Conservation (phyloP, 2,329 filamentous ascomycete genomes). For the Lachnellula hyalina region DNA sequence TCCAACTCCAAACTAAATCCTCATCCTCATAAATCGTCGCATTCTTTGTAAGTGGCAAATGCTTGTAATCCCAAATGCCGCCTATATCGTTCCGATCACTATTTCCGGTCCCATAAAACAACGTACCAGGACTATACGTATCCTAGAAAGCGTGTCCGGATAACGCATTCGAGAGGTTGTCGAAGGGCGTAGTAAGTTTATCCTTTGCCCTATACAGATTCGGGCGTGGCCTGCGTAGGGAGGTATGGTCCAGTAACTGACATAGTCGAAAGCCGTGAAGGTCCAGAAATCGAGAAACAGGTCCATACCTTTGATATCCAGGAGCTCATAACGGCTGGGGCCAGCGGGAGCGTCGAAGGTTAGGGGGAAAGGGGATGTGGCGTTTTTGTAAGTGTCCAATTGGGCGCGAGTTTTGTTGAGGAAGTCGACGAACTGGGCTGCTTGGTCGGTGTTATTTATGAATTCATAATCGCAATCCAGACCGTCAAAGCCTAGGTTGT, state of each 20-base stretch:
- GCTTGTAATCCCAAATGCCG: slow-evolving; percentile 81
- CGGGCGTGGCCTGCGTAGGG: slow-evolving; percentile 56
- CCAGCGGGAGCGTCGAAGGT: slow-evolving; percentile 49
- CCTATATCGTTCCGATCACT: slow-evolving; percentile 60
- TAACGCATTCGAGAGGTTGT: slow-evolving; percentile 71
- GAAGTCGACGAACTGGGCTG: slow-evolving; percentile 29
- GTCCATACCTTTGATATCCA: slow-evolving; percentile 44
- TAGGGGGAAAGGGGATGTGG: slow-evolving; percentile 46
- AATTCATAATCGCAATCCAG: slow-evolving; percentile 35
- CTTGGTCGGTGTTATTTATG: slow-evolving; percentile 21
- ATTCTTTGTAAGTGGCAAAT: slow-evolving; percentile 53
- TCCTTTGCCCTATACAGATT: slow-evolving; percentile 57
- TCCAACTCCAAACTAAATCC: slow-evolving; percentile 59
- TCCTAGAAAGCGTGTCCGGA: slow-evolving; percentile 68
- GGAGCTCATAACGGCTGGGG: slow-evolving; percentile 40
- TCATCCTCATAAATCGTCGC: slow-evolving; percentile 54
- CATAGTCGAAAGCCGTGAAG: slow-evolving; percentile 70
- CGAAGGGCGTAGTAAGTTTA: slow-evolving; percentile 63
- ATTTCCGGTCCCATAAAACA: slow-evolving; percentile 59
- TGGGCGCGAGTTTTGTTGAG: slow-evolving; percentile 31
- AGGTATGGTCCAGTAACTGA: slow-evolving; percentile 56
- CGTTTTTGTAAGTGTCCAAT: slow-evolving; percentile 40
- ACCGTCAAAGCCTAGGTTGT: slow-evolving; percentile 62
- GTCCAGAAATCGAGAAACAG: slow-evolving; percentile 49
- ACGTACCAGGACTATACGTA: slow-evolving; percentile 59